A percentile compares a stretch with the other conserved stretches of the same genome.
These are phyloP conservation scores for Melocanna baccifera DNA, from an alignment of 176 grass and related monocot species.

Conservation along the genomic window DNA sequence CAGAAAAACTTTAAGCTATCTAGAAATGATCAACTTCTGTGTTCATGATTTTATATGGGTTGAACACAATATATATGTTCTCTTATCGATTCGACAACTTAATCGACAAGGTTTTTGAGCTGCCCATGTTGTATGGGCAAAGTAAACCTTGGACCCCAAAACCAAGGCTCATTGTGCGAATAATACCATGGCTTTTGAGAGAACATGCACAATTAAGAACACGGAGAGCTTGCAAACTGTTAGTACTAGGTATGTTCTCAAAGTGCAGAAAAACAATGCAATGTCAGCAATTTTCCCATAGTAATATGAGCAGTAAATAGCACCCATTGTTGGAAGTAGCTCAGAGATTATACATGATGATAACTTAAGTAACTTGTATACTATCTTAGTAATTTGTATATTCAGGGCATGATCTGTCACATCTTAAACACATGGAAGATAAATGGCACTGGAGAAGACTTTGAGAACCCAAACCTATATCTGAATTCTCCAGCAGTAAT, in stretches of 20 bases:
- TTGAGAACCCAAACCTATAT: slow-evolving; percentile 5
- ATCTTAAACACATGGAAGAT: slow-evolving; percentile 8
- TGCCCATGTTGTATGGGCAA: neutral
- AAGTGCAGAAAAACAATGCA: neutral
- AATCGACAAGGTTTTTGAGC: neutral
- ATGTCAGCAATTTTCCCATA: neutral
- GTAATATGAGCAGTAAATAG: neutral
- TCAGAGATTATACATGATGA: neutral
- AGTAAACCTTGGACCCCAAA: neutral
- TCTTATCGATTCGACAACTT: neutral
- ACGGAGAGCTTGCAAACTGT: neutral
- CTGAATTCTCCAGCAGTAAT: neutral
- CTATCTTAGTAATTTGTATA: neutral
- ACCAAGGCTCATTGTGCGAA: neutral
- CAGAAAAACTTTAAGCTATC: neutral
- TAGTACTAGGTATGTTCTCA: neutral
- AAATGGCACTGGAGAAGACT: neutral
- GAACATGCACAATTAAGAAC: neutral
- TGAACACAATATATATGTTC: neutral
- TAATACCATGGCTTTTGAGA: neutral
- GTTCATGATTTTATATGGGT: neutral
- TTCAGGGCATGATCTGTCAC: neutral
- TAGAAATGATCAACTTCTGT: neutral
- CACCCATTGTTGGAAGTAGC: neutral
- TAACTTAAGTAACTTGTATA: neutral